phyloP scores from a whole-genome alignment of 176 grass and related monocot species.

The Cocos nucifera region DNA sequence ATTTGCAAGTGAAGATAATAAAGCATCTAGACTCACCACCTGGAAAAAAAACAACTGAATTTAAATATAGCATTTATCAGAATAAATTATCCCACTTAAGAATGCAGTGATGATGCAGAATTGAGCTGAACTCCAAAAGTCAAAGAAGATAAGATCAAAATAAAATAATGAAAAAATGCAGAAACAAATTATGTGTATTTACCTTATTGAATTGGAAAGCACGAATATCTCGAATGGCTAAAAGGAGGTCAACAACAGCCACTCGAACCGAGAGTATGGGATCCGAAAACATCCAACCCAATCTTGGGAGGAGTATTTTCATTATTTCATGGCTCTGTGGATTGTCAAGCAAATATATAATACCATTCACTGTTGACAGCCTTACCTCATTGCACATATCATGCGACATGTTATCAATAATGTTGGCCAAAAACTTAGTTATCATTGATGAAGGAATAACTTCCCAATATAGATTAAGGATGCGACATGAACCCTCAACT shows the following conservation, averaged over 20 bases:
- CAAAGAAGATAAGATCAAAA: not conserved
- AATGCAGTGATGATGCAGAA: too few relatives aligned
- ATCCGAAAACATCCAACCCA: slow-evolving; percentile 60
- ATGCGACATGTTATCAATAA: slow-evolving; percentile 81
- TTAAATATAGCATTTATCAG: too few relatives aligned
- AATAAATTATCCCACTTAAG: too few relatives aligned
- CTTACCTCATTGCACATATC: slow-evolving; percentile 73
- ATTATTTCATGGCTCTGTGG: slow-evolving; percentile 88
- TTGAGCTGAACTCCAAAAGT: too few relatives aligned
- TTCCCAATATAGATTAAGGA: slow-evolving; percentile 93
- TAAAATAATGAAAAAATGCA: not conserved
- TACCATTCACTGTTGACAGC: slow-evolving; percentile 68
- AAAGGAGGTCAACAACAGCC: slow-evolving; percentile 72
- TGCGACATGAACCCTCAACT: slow-evolving; percentile 81
- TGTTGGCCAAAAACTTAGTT: slow-evolving; percentile 68
- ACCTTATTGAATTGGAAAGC: slow-evolving; percentile 89
- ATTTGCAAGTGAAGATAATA: slow-evolving; percentile 68
- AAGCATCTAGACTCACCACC: slow-evolving; percentile 54
- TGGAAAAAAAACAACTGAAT: slow-evolving; percentile 30
- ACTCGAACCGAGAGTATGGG: slow-evolving; percentile 55
- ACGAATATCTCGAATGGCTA: slow-evolving; percentile 61
- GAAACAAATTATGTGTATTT: not conserved
- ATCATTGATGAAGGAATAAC: slow-evolving; percentile 63
- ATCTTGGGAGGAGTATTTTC: slow-evolving; percentile 72
- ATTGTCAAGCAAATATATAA: slow-evolving; percentile 85